Percentiles rank a stretch among this genome's conserved stretches.
phyloP scores from a whole-genome alignment of 2,329 filamentous ascomycete species.

The Colletotrichum spaethianum region DNA sequence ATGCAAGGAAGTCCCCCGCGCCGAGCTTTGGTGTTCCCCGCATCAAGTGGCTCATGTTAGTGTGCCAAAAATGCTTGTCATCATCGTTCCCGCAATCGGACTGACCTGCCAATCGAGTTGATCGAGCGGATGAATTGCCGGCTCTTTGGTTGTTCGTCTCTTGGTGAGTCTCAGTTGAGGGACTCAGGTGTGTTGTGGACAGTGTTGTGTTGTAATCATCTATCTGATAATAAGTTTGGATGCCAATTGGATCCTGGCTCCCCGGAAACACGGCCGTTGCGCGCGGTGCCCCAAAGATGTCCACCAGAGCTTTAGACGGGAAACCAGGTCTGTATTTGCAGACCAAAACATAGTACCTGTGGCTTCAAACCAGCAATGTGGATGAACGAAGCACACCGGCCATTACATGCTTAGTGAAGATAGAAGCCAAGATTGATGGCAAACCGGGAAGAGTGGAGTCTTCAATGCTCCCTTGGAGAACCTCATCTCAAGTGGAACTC shows the following conservation, averaged over 20 bases:
- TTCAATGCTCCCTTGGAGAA: not conserved
- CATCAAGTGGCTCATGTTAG: constrained; percentile 58
- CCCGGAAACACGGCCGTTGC: not conserved
- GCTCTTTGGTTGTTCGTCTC: not conserved
- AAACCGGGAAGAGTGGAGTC: not conserved
- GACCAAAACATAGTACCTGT: not conserved
- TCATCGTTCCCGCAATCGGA: constrained; percentile 92
- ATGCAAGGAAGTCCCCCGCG: constrained; percentile 5
- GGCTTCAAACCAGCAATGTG: not conserved
- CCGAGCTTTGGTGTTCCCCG: constrained; percentile 5
- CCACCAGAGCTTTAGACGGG: not conserved
- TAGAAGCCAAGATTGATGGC: not conserved
- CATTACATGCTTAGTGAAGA: not conserved
- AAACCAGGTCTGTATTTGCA: not conserved
- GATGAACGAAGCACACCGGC: not conserved
- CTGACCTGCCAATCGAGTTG: no score
- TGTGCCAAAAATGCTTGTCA: constrained; percentile 77
- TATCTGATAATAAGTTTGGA: not conserved
- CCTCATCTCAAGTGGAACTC: constrained; percentile 23
- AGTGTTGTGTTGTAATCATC: no score
- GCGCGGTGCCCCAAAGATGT: not conserved
- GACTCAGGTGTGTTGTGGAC: no score
- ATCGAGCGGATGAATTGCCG: no score
- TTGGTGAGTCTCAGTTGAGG: no score
- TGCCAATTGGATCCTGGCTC: not conserved